These are phyloP conservation scores for Piper longum DNA, from an alignment of 164 flowering plant genomes.

Conservation along the genomic window DNA sequence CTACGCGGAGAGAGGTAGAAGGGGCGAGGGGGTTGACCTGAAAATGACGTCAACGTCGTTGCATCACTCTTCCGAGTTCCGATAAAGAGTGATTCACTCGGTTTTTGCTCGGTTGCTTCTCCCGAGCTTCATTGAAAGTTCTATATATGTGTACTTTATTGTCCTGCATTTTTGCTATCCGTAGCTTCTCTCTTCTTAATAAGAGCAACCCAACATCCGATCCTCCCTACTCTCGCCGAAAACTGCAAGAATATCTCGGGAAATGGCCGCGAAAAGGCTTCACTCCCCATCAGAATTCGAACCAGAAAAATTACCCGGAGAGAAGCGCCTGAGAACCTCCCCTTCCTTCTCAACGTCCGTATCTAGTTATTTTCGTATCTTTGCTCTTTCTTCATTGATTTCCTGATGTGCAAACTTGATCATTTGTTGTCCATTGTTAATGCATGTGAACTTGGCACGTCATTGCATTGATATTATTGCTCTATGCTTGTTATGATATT, in stretches of 20 bases:
- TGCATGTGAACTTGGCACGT: not conserved
- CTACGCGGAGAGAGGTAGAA: not conserved
- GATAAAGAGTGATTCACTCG: not conserved
- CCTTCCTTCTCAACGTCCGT: slow-evolving; percentile 61
- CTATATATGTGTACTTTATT: slow-evolving; percentile 4
- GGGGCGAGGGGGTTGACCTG: not conserved
- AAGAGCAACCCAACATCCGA: not conserved
- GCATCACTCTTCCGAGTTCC: not conserved
- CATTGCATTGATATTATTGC: not conserved
- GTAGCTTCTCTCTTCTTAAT: not conserved
- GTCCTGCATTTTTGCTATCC: not conserved
- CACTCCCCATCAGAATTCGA: slow-evolving; percentile 19
- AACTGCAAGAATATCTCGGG: not conserved
- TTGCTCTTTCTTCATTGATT: not conserved
- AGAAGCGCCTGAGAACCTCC: slow-evolving; percentile 26
- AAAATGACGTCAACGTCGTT: slow-evolving; percentile 5
- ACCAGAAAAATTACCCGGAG: slow-evolving; percentile 13
- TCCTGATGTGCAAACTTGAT: not conserved
- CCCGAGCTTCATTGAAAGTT: slow-evolving; percentile 25
- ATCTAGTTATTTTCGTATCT: not conserved
- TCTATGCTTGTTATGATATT: no score
- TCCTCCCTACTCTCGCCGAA: not conserved
- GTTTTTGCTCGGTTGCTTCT: slow-evolving; percentile 13
- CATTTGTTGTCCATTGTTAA: not conserved
- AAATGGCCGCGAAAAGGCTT: slow-evolving; percentile 53